These are phyloP conservation scores for Saraca asoca DNA, from an alignment of 331 rosid genomes.

Conservation along the genomic window DNA sequence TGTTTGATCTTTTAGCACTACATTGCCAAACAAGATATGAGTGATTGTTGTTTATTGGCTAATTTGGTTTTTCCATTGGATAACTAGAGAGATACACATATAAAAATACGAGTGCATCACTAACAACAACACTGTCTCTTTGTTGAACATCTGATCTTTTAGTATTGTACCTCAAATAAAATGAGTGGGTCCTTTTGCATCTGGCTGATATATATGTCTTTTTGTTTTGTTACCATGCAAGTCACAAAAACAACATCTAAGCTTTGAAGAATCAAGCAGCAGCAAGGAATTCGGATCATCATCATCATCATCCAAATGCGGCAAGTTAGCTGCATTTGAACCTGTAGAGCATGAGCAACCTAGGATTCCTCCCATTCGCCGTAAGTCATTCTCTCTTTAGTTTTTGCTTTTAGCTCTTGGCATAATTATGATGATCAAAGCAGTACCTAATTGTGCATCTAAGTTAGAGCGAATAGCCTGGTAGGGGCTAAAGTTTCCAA, in stretches of 20 bases:
- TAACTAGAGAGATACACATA: too few species aligned
- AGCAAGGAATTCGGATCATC: slow-evolving; percentile 67
- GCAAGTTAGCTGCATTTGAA: slow-evolving; percentile 51
- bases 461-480: too few species aligned
- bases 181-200: not conserved
- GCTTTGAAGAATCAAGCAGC: slow-evolving; percentile 56
- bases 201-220: not conserved
- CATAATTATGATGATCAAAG: slow-evolving; percentile 5
- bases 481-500: slow-evolving; percentile 15
- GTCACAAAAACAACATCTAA: slow-evolving; percentile 62
- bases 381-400: slow-evolving; percentile 48
- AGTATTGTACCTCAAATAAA: too few species aligned
- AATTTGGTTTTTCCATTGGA: too few species aligned
- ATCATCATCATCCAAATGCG: slow-evolving; percentile 68
- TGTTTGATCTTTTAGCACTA: too few species aligned
- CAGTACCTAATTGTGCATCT: too few species aligned
- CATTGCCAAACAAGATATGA: too few species aligned
- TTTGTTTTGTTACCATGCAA: not conserved
- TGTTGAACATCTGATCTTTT: too few species aligned
- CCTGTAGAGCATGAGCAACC: slow-evolving; percentile 62
- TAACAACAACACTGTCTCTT: too few species aligned
- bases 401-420: slow-evolving; percentile 14
- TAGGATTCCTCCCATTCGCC: slow-evolving; percentile 83
- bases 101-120: too few species aligned
- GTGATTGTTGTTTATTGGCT: too few species aligned